Conservation (phyloP, 2,329 filamentous ascomycete genomes). For the Sarocladium oryzae region DNA sequence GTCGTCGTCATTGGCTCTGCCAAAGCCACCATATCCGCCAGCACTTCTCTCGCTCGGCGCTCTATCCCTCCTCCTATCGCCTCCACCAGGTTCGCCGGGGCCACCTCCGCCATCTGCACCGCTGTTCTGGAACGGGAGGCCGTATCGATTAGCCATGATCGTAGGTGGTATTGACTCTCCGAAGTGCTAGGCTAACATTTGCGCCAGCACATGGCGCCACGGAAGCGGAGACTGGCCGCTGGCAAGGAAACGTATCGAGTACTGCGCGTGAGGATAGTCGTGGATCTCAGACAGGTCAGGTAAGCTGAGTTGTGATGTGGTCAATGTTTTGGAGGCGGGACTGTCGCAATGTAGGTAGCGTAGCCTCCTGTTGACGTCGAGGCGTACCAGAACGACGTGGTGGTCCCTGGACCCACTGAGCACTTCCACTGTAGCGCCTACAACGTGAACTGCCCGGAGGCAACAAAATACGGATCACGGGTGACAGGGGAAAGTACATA, state of each 20-base stretch:
- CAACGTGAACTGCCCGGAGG: too few species aligned
- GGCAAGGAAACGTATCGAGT: not conserved
- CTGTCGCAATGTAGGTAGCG: too few species aligned
- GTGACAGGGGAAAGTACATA: too few species aligned
- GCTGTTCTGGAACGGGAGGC: constrained; percentile 31
- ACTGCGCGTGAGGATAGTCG: not conserved
- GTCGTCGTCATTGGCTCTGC: constrained; percentile 32
- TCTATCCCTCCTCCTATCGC: constrained; percentile 10
- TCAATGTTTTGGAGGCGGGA: too few species aligned
- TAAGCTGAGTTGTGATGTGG: too few species aligned
- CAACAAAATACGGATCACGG: too few species aligned
- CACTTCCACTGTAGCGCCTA: too few species aligned
- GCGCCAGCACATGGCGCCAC: constrained; percentile 12
- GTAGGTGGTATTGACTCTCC: constrained; percentile 12
- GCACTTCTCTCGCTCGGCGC: constrained; percentile 24
- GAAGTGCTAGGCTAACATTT: constrained; percentile 13
- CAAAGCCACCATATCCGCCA: constrained; percentile 27
- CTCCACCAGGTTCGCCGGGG: not conserved
- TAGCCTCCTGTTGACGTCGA: too few species aligned
- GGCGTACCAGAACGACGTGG: too few species aligned
- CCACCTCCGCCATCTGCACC: constrained; percentile 38
- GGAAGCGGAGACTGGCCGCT: not conserved
- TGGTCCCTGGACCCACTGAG: too few species aligned
- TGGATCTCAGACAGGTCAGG: not conserved
- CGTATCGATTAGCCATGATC: constrained; percentile 47